These are phyloP conservation scores for Cystofilobasidium macerans DNA, from an alignment of 768 basidiomycete genomes.

Conservation along the genomic window DNA sequence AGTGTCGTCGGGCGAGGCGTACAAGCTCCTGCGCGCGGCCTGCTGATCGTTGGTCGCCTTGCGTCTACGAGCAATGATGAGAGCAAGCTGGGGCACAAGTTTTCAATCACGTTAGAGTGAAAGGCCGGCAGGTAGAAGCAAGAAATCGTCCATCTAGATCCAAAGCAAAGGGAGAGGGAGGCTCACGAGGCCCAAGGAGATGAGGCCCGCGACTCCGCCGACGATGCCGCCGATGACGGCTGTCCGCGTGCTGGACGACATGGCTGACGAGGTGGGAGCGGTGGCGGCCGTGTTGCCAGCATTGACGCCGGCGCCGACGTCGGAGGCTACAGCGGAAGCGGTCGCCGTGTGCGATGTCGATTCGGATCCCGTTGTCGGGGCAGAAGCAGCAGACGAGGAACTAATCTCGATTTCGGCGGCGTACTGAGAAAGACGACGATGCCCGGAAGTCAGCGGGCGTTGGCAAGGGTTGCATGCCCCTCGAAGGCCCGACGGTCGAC, in stretches of 20 bases:
- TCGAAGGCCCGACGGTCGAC: too few species aligned
- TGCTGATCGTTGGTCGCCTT: constrained; percentile 2
- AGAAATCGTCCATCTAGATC: not conserved
- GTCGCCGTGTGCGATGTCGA: too few species aligned
- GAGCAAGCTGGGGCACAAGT: not conserved
- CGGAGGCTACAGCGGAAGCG: not conserved
- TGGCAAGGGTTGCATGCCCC: too few species aligned
- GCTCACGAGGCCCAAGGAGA: constrained; percentile 7
- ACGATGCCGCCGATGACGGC: constrained; percentile 9
- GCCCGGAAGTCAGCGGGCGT: not conserved
- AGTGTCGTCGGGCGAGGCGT: constrained; percentile 4
- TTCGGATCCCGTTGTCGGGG: too few species aligned
- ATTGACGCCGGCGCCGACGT: not conserved
- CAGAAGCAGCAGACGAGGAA: not conserved
- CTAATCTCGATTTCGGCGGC: not conserved
- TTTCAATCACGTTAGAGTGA: not conserved
- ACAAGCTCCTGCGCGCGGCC: constrained; percentile 5
- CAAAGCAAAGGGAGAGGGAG: not conserved
- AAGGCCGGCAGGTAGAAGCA: not conserved
- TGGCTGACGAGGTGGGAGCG: not conserved
- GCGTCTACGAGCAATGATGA: constrained; percentile 2
- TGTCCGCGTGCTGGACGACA: not conserved
- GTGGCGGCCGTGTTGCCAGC: constrained; percentile 2
- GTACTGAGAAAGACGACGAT: not conserved
- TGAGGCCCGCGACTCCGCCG: constrained; percentile 8